Percentiles rank a stretch among this genome's conserved stretches.
Evolutionary conservation across 768 basidiomycete genomes (phyloP).

Genomic region (Austroboletus eburneus): DNA sequence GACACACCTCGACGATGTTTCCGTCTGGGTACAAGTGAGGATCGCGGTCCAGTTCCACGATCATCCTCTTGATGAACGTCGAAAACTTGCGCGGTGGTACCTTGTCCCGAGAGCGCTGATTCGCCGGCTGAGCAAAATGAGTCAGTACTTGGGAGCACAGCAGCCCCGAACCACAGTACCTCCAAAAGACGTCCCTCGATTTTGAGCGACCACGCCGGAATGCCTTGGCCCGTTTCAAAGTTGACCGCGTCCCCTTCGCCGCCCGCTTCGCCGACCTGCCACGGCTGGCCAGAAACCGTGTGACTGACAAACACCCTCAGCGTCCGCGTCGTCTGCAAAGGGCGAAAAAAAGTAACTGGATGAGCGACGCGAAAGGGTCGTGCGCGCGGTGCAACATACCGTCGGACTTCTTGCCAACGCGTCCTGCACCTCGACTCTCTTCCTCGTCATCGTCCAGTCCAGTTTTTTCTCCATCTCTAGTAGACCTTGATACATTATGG

Average conservation of each 20-base stretch:
- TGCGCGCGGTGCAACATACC: constrained; percentile 31
- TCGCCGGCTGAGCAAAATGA: constrained; percentile 42
- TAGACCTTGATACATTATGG: constrained; percentile 80
- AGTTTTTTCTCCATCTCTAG: constrained; percentile 86
- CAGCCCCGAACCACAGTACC: constrained; percentile 35
- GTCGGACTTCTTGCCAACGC: constrained; percentile 70
- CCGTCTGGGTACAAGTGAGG: constrained; percentile 74
- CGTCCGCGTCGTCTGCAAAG: constrained; percentile 82
- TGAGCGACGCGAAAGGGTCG: too few species aligned
- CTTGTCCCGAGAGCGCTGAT: constrained; percentile 62
- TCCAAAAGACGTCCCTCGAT: constrained; percentile 86
- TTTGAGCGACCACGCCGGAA: constrained; percentile 85
- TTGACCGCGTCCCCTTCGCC: constrained; percentile 38
- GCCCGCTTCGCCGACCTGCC: constrained; percentile 59
- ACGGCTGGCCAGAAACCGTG: constrained; percentile 77
- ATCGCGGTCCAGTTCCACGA: constrained; percentile 86
- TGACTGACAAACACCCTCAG: constrained; percentile 86
- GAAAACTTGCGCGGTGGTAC: constrained; percentile 73
- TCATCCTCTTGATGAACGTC: constrained; percentile 75
- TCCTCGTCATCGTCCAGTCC: constrained; percentile 93
- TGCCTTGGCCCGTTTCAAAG: constrained; percentile 82
- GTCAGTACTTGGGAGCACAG: neutral
- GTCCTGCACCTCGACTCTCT: constrained; percentile 88
- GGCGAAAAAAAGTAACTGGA: neutral
- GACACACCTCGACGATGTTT: constrained; percentile 80